A percentile compares a stretch with the other conserved stretches of the same genome.
These are phyloP conservation scores for Chaetomium tenue DNA, from an alignment of 495 filamentous ascomycete species.

Conservation along the genomic window DNA sequence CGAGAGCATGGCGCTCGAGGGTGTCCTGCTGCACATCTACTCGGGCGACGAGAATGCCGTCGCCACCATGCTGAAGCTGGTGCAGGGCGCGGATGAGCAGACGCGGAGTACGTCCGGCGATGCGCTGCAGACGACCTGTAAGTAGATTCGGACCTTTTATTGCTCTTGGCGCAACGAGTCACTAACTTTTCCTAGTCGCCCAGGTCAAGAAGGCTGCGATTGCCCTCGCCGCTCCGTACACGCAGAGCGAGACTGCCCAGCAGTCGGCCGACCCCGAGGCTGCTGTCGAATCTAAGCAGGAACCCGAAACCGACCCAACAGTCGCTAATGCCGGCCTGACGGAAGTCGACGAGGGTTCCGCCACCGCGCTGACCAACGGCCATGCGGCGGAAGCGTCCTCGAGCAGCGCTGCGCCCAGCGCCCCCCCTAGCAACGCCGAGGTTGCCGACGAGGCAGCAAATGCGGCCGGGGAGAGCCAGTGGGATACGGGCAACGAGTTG, in stretches of 20 bases:
- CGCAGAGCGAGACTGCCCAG: conserved; percentile 40
- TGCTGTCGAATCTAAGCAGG: conserved; percentile 43
- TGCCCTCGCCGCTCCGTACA: conserved; percentile 44
- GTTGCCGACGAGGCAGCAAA: conserved; percentile 64
- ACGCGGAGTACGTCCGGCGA: conserved; percentile 63
- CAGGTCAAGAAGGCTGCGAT: conserved; percentile 64
- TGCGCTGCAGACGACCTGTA: conserved; percentile 71
- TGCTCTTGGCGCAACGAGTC: background rate
- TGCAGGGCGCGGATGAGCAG: conserved; percentile 74
- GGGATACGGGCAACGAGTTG: conserved; percentile 57
- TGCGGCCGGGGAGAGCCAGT: conserved; percentile 64
- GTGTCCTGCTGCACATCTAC: conserved; percentile 84
- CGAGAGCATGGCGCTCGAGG: conserved; percentile 85
- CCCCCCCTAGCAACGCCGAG: conserved; percentile 51
- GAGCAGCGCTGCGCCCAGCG: conserved; percentile 43
- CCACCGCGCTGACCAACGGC: conserved; percentile 50
- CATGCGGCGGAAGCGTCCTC: conserved; percentile 42
- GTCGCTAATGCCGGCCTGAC: conserved; percentile 72
- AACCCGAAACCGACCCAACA: conserved; percentile 68
- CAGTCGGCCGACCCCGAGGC: conserved; percentile 38
- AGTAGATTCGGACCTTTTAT: conserved; percentile 34
- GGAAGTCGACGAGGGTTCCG: conserved; percentile 54
- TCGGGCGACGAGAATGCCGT: conserved; percentile 80
- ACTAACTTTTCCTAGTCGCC: conserved; percentile 53
- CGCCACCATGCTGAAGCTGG: conserved; percentile 76